Conservation (phyloP, 2,329 filamentous ascomycete genomes). For the Phyllosticta paracitricarpa region DNA sequence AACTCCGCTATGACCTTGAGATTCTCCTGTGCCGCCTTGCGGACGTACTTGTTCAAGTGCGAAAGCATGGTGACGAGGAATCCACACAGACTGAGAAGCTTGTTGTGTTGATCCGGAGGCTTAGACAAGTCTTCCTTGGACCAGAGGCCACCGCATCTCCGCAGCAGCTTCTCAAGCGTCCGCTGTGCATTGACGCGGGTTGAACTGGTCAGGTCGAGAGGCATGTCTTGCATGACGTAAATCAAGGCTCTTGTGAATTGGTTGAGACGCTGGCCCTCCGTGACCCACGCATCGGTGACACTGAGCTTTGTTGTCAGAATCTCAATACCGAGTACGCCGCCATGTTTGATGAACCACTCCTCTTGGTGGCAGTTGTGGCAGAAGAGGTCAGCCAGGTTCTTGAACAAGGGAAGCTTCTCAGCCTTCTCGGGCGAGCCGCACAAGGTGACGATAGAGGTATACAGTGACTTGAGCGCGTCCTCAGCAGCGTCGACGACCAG, state of each 20-base stretch:
- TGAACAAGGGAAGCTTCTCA: constrained; percentile 73
- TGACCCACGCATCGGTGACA: constrained; percentile 74
- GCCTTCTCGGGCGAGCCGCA: constrained; percentile 66
- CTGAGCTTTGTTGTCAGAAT: constrained; percentile 77
- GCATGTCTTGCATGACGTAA: constrained; percentile 98
- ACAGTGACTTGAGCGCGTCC: constrained; percentile 65
- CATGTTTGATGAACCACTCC: constrained; percentile 97
- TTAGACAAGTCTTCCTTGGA: constrained; percentile 70
- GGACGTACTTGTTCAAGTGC: constrained; percentile 93
- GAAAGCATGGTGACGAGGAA: constrained; percentile 81
- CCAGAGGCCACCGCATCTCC: constrained; percentile 66
- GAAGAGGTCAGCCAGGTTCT: constrained; percentile 70
- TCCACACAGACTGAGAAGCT: constrained; percentile 67
- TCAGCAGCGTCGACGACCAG: constrained; percentile 77
- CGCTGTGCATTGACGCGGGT: constrained; percentile 75
- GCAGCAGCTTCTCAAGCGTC: constrained; percentile 70
- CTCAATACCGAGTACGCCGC: constrained; percentile 82
- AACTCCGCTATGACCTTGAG: constrained; percentile 74
- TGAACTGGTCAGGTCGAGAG: constrained; percentile 81
- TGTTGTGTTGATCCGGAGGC: constrained; percentile 40
- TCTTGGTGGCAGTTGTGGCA: constrained; percentile 95
- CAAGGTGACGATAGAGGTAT: constrained; percentile 65
- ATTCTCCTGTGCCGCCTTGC: constrained; percentile 72
- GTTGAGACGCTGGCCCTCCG: constrained; percentile 56
- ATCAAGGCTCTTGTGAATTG: constrained; percentile 87